Conservation (phyloP, 73 alveolate genomes). For the Urostyla sp. region DNA sequence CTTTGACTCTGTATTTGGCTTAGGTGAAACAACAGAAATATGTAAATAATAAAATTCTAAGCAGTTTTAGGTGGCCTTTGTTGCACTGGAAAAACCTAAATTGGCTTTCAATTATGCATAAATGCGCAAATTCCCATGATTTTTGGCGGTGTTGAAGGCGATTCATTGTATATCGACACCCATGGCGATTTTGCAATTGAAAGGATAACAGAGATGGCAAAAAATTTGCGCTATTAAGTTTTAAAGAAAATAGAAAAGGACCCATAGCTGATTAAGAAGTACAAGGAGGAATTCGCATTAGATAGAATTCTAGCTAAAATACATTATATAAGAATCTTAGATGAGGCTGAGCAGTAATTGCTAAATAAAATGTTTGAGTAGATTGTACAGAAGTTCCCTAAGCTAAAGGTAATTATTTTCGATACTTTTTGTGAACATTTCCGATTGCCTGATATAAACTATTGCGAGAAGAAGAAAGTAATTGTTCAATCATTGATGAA, state of each 20-base stretch:
- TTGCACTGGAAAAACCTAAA: conserved; percentile 53
- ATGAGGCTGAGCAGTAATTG: conserved; percentile 33
- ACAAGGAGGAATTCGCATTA: conserved; percentile 43
- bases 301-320: conserved; percentile 47
- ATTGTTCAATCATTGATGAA: conserved; percentile 47
- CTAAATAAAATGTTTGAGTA: conserved; percentile 46
- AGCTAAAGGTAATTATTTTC: conserved; percentile 29
- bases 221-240: neutral
- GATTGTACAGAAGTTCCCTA: conserved; percentile 1
- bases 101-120: conserved; percentile 60
- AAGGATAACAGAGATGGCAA: conserved; percentile 67
- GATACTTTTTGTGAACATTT: conserved; percentile 61
- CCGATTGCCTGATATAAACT: conserved; percentile 39
- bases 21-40: conserved; percentile 69
- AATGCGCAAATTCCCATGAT: conserved; percentile 62
- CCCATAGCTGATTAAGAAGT: conserved; percentile 21
- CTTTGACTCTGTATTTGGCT: conserved; percentile 68
- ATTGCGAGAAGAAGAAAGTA: conserved; percentile 38
- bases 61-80: conserved; percentile 31
- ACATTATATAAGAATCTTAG: conserved; percentile 47
- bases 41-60: neutral
- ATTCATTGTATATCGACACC: conserved; percentile 68
- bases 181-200: conserved; percentile 64
- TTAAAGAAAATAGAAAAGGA: conserved; percentile 49
- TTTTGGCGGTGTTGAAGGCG: conserved; percentile 70